A percentile compares a stretch with the other conserved stretches of the same genome.
Conservation (phyloP, 1,284 basidiomycete species). For the Laetiporus sulphureus region DNA sequence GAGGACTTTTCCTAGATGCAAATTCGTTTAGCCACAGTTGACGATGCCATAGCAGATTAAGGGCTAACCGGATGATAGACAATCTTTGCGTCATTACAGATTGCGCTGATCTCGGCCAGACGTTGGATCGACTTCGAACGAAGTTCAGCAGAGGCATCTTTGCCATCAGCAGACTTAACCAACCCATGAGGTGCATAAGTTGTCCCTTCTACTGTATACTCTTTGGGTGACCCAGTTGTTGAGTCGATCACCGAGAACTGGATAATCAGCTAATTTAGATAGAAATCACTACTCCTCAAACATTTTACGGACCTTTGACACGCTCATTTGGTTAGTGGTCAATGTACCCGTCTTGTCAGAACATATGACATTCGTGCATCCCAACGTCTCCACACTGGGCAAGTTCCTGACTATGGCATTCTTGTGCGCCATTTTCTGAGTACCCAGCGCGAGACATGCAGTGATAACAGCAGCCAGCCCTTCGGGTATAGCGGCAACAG, state of each 20-base stretch:
- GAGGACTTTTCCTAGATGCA: conserved; percentile 63
- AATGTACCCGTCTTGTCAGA: conserved; percentile 96
- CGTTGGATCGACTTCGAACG: conserved; percentile 71
- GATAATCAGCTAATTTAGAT: no score
- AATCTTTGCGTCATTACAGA: conserved; percentile 91
- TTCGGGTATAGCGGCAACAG: conserved; percentile 94
- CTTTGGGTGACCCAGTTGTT: conserved; percentile 44
- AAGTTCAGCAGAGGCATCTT: conserved; percentile 49
- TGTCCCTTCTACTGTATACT: conserved; percentile 82
- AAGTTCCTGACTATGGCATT: conserved; percentile 94
- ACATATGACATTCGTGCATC: conserved; percentile 95
- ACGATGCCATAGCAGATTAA: neutral
- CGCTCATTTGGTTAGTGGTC: conserved; percentile 96
- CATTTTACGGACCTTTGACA: conserved; percentile 68
- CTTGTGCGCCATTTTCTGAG: conserved; percentile 97
- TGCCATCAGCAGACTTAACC: conserved; percentile 61
- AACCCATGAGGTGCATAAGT: conserved; percentile 83
- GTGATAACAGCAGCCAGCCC: conserved; percentile 95
- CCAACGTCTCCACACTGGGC: conserved; percentile 94
- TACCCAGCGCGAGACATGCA: conserved; percentile 91
- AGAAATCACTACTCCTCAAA: no score
- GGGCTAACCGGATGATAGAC: conserved; percentile 72
- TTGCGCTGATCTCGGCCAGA: conserved; percentile 82
- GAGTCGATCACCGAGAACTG: conserved; percentile 74
- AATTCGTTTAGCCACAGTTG: neutral